Base-by-base conservation (phyloP, 2,329 filamentous ascomycete species). In the Aspergillus sp. region DNA sequence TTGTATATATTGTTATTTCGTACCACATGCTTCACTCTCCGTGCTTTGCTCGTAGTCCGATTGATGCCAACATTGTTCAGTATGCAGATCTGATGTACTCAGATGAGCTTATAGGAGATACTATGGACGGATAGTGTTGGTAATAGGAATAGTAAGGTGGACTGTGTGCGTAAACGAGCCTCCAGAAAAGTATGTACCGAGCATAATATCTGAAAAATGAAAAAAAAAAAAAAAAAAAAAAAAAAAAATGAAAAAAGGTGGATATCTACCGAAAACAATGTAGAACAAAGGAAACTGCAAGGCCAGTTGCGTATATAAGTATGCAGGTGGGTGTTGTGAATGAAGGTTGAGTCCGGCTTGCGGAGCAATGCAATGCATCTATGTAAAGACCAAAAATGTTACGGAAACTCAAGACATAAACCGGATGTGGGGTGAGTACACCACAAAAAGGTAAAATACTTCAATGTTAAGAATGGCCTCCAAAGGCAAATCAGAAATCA, bases 231-330 rank as follows among this genome's bases (percentile, higher is more conserved):
- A 22, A 28, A 41, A 11, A 30, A 48, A 28, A 22, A n/a, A n/a
- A n/a, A 9, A 13, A 38, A 38, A 46, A 23, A 4, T 28, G 41
- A 41, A 11, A 30, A 48, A 28, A 22, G 47, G 22, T 25, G 30
- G 4, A 31, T 54, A 60, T 60, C 48, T 50, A 31, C 57, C 28
- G 31, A 28, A 43, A 23, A 28, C n/a, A 43, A 51, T 31, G 54
- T 25, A 38, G 48, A 51, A 64, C 62, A 62, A 64, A 64, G 43
- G 59, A 54, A 64, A 59, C 57, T 34, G 52, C 38, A 46, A 57
- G 57, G 25, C 25, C 19, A 28, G 25, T 57, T 25, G 31, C 54
- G 52, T 31, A 25, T 55, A 45, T 51, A 48, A 46, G 4, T 41
- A 41, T 41, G 34, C 34, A 15, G 3, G 5, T 41, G 2, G 34